Evolutionary conservation across 108 stramenopile species (phyloP).

Genomic region (Cyclostephanos tholiformis): DNA sequence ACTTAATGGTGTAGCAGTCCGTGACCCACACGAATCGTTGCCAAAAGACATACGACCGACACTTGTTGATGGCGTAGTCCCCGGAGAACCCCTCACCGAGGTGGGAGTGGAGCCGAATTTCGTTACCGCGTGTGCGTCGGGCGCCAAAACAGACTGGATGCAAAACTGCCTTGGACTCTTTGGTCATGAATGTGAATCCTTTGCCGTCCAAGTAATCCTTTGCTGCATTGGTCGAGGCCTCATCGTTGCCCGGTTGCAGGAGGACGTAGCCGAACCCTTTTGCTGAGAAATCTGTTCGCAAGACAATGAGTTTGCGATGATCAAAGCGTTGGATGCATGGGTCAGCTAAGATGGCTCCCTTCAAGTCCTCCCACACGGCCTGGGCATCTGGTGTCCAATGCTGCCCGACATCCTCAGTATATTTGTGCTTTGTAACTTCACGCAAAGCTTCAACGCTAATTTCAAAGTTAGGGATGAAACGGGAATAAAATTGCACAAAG

Average conservation of each 20-base stretch:
- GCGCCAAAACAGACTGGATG: no score
- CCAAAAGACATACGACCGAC: no score
- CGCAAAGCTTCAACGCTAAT: background rate
- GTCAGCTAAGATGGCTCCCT: conserved; percentile 11
- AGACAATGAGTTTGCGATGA: no score
- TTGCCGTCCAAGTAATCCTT: background rate
- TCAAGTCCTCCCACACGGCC: conserved; percentile 1
- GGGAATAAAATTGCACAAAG: no score
- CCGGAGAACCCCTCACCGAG: background rate
- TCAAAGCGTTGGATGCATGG: conserved; percentile 18
- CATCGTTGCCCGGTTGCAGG: conserved; percentile 12
- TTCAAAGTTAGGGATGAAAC: conserved; percentile 6
- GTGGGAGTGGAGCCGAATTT: no score
- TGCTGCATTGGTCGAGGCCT: conserved; percentile 8
- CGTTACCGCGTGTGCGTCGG: no score
- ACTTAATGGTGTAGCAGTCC: no score
- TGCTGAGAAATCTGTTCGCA: no score
- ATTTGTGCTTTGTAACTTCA: background rate
- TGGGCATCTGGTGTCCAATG: background rate
- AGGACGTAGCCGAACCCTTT: conserved; percentile 14
- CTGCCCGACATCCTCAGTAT: no score
- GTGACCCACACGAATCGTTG: no score
- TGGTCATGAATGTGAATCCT: no score
- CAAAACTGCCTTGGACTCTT: no score
- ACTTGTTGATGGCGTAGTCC: background rate